Evolutionary conservation across 2,329 filamentous ascomycete species (phyloP).

Genomic region (Immersiporthe knoxdaviesiana): DNA sequence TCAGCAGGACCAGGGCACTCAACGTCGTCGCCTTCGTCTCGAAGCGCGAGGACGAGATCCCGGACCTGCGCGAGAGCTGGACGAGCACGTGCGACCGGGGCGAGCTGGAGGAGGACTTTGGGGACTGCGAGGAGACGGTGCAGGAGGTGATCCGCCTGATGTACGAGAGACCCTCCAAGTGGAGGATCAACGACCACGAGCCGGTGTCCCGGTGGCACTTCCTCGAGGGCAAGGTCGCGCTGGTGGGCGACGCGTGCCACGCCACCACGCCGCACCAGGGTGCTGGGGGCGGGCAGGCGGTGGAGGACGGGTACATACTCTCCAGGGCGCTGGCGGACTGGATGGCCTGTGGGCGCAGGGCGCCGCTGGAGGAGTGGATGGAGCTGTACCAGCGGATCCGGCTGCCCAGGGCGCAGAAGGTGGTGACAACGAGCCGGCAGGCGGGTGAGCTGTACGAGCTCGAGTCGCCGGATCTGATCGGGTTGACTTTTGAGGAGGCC

Average conservation of each 20-base stretch:
- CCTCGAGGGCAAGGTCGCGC: constrained; percentile 21
- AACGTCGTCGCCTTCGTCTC: constrained; percentile 31
- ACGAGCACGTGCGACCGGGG: constrained; percentile 25
- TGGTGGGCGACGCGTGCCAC: constrained; percentile 28
- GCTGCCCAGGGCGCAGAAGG: constrained; percentile 38
- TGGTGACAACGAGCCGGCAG: constrained; percentile 37
- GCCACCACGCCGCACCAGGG: constrained; percentile 31
- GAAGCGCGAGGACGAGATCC: constrained; percentile 28
- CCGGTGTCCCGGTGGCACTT: constrained; percentile 33
- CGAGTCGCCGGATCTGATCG: constrained; percentile 39
- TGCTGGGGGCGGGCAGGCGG: constrained; percentile 30
- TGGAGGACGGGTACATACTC: constrained; percentile 32
- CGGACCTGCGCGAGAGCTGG: constrained; percentile 28
- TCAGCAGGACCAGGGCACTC: constrained; percentile 23
- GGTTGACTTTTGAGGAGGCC: constrained; percentile 41
- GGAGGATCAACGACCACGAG: constrained; percentile 36
- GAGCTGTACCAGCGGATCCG: constrained; percentile 36
- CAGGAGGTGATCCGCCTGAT: constrained; percentile 29
- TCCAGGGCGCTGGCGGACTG: constrained; percentile 26
- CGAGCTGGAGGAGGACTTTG: constrained; percentile 29
- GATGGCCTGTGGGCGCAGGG: constrained; percentile 6
- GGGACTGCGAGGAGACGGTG: constrained; percentile 30
- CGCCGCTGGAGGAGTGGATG: constrained; percentile 31
- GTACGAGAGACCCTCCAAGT: constrained; percentile 32
- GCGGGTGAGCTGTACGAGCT: constrained; percentile 38